Evolutionary conservation across 2,329 filamentous ascomycete genomes (phyloP), one percentile per base, ranked within the genome.

Genomic region (Talaromyces marneffei): DNA sequence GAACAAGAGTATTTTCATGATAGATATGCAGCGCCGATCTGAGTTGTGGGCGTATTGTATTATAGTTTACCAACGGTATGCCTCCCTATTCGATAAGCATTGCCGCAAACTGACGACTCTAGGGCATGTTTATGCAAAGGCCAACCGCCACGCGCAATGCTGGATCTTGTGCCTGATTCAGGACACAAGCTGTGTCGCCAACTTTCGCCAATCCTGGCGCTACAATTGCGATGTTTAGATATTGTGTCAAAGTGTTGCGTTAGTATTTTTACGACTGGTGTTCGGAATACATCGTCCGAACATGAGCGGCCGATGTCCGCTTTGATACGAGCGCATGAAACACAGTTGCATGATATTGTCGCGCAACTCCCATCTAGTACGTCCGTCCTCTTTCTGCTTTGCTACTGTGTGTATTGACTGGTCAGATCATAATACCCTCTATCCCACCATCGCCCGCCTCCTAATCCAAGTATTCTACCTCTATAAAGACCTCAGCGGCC

Each of bases 11-110:
- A 66, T 69, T 2, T 71, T 69, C 1, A 72, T 74, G n/a, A 65
- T 67, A 3, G 75, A 78, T 44, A 69, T 77, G 37, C 65, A 66
- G 35, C 71, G 71, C 31, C 72, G 75, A 1, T 72, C 75, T 0
- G 74, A 77, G 40, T 66, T 77, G 0, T 78, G 77, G 76, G 74
- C 73, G 4, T 73, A 75, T 60, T 74, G 73, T 56, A 67, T 77
- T 7, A 67, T 77, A 39, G 69, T 72, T 0, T 77, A 78, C 62
- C 74, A 78, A 62, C 68, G 71, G 75, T 77, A 65, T 55, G 67
- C 59, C 9, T 48, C 7, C 9, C 16, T 4, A 18, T 29, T 18
- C 4, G 2, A 18, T 18, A 31, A 8, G 6, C 9, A 12, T 18
- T 14, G 44, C 7, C 8, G 7, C 9, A 18, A n/a, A 29, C 48